Percentiles rank a stretch among this genome's conserved stretches.
Conservation (phyloP, 176 grass and related monocot species). For the Oryza glumipatula region DNA sequence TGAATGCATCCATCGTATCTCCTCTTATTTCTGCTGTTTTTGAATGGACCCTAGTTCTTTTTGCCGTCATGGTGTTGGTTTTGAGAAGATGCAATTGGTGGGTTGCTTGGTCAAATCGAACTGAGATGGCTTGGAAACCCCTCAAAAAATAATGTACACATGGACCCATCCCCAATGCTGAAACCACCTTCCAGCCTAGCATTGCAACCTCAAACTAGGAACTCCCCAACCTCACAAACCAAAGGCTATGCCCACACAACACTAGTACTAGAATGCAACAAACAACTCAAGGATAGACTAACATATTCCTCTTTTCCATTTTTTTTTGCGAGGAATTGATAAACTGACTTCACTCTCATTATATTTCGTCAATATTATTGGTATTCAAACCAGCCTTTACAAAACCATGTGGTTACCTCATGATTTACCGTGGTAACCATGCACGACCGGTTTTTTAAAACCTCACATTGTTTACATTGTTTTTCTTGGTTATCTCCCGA, state of each 20-base stretch:
- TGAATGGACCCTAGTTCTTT: constrained; percentile 22
- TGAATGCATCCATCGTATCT: not conserved
- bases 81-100: constrained; percentile 38
- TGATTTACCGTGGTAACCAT: too few relatives aligned
- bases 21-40: constrained; percentile 8
- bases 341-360: not conserved
- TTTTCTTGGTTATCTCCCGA: too few relatives aligned
- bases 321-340: not conserved
- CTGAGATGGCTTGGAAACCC: constrained; percentile 27
- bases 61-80: constrained; percentile 10
- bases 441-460: too few relatives aligned
- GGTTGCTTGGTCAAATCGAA: constrained; percentile 57
- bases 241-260: constrained; percentile 12
- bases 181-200: constrained; percentile 52
- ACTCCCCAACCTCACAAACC: not conserved
- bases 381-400: too few relatives aligned
- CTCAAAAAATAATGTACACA: constrained; percentile 27
- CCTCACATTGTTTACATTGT: too few relatives aligned
- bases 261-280: not conserved
- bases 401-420: too few relatives aligned
- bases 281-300: not conserved
- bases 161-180: constrained; percentile 27
- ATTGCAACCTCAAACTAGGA: constrained; percentile 21
- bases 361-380: not conserved
- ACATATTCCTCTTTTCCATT: not conserved